Evolutionary conservation across 1,284 basidiomycete genomes (phyloP).

Genomic region (Tausonia pullulans): DNA sequence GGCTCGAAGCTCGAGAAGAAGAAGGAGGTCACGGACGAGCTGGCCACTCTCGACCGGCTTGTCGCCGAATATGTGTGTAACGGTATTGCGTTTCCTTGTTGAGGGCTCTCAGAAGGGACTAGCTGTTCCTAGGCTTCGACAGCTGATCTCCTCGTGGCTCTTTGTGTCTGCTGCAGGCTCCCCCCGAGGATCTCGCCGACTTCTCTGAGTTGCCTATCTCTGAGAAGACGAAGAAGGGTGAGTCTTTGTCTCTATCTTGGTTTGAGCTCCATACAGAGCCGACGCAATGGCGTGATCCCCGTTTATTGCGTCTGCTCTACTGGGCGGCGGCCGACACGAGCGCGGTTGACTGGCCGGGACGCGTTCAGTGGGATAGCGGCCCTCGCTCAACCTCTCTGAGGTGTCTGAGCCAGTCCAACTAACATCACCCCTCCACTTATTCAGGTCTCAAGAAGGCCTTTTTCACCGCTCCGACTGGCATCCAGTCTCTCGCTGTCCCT

Average conservation of each 20-base stretch:
- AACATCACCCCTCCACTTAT: neutral
- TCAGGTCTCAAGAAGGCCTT: slow-evolving; percentile 74
- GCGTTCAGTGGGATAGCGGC: neutral
- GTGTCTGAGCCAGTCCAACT: neutral
- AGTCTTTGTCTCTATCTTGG: neutral
- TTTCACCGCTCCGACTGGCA: slow-evolving; percentile 78
- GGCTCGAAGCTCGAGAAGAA: neutral
- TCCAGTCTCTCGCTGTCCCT: slow-evolving; percentile 54
- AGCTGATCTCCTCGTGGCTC: neutral
- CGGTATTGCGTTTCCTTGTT: neutral
- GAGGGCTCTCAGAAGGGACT: neutral
- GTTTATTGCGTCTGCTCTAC: too few species aligned
- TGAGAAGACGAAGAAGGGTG: slow-evolving; percentile 15
- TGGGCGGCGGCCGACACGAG: too few species aligned
- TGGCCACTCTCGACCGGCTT: slow-evolving; percentile 7
- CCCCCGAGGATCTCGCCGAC: slow-evolving; percentile 1
- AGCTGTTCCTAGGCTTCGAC: neutral
- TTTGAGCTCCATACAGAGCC: neutral
- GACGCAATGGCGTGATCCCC: neutral
- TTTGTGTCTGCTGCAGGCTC: neutral
- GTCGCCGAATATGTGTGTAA: slow-evolving; percentile 8
- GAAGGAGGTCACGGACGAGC: slow-evolving; percentile 9
- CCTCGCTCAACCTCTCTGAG: neutral
- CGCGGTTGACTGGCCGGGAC: neutral
- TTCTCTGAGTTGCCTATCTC: slow-evolving; percentile 14